Base-by-base conservation (phyloP, 345 rosid species). In the Balakata baccata region DNA sequence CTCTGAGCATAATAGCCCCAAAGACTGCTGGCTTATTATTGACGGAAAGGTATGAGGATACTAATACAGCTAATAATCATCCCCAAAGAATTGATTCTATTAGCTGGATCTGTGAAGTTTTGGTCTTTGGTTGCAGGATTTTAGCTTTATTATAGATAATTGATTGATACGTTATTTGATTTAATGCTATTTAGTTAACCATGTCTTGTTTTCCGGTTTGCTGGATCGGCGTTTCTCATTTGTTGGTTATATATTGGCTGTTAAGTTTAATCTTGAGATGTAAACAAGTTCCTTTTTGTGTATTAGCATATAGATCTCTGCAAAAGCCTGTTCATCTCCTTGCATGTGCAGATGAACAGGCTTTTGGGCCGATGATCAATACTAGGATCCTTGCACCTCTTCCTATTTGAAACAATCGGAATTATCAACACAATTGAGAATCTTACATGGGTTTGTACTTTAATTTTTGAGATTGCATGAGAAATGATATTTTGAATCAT, bases 1-100 rank as follows among this genome's bases (percentile, higher is more conserved):
- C 54, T 85, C 98, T 60, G 72, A 86, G 68, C 94, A 94, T 88
- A 89, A 83, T 80, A 69, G 22, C 78, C 50, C 70, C 61, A 73
- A 90, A 71, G 98, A 92, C 61, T 94, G 97, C 59, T 94, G 97
- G 98, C 93, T 94, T 73, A 83, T 90, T 80, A 89, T 94, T 74
- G 84, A 89, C 12, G 97, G 94, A 80, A 92, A 90, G 97, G 97
- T 94, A 82, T 20, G 14, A 54, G n/a, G 3, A 34, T 37, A 43
- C 11, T 22, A 5, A 54, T 54, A 29, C 34, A 29, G 34, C 34
- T 29, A 29, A 29, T 29, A 29, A 29, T 29, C 34, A 3, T 9
- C n/a, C n/a, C n/a, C n/a, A n/a, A n/a, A 29, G 41, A 49, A 41
- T 6, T 18, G 25, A 8, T 61, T 62, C 8, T 29, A 16, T 51